Base-by-base conservation (phyloP, 495 filamentous ascomycete genomes). In the Clavariopsis aquatica region DNA sequence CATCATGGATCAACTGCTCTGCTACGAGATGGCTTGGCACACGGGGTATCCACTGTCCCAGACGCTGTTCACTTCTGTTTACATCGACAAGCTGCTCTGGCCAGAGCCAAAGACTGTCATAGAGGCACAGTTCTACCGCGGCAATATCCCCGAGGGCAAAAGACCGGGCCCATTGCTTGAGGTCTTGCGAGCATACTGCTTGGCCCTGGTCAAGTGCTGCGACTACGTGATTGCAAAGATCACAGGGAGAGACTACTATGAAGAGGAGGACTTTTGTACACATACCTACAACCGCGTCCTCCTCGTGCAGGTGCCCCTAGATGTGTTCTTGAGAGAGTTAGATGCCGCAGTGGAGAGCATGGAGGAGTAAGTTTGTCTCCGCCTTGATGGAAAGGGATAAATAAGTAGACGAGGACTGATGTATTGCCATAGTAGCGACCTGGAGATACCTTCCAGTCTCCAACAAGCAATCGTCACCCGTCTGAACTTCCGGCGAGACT, bases 1-100 rank as follows among this genome's bases (percentile, higher is more conserved):
- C 24, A 89, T 99, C 67, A 96, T 99, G 80, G 94, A 99, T 72
- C 89, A 96, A 69, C 77, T 99, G 29, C 80, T 98, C 8, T 95
- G 87, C 73, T 86, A 91, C 60, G 93, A 98, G 89, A 94, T 96
- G 88, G 92, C 92, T 70, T 99, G 94, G 94, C 92, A 98, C 77
- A 87, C 89, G 72, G 94, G 94, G 19, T 89, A 95, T 68, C 91
- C 94, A 28, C 86, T 99, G 2, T 94, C 92, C 2, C 95, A 97
- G 73, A 97, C 93, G 0, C 77, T 99, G 7, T 92, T 96, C 73
- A 96, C 93, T n/a, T 96, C 90, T 34, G 80, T 95, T 31, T 94
- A 99, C 74, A 85, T 99, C 67, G 92, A 98, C 69, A 85, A 83
- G 43, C 79, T 99, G 17, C 78, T 96, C 66, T 87, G 85, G 72